Percentiles rank a stretch among this genome's conserved stretches.
Conservation (phyloP, 768 basidiomycete species). For the Tephrocybe rancida region DNA sequence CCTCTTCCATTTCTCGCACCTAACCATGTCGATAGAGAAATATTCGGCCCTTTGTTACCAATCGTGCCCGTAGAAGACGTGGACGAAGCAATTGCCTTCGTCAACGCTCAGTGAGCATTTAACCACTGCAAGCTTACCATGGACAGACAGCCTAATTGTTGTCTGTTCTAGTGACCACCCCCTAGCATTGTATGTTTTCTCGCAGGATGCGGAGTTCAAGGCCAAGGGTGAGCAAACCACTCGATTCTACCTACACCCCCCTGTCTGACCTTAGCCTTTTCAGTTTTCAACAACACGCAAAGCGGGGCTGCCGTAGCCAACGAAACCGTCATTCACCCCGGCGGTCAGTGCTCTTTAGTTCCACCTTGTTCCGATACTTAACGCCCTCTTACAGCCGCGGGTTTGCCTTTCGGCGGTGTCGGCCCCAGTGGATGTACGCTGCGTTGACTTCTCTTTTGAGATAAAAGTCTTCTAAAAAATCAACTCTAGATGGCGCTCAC, state of each 20-base stretch:
- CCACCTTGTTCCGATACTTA: background rate
- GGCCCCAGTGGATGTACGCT: conserved; percentile 59
- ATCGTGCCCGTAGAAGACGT: conserved; percentile 70
- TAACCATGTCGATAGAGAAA: conserved; percentile 52
- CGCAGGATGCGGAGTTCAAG: conserved; percentile 59
- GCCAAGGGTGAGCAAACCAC: conserved; percentile 49
- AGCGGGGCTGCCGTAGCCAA: conserved; percentile 75
- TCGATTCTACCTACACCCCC: background rate
- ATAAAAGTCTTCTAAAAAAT: background rate
- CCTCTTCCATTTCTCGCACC: background rate
- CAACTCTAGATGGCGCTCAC: conserved; percentile 57
- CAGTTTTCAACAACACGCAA: conserved; percentile 70
- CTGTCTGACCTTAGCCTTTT: background rate
- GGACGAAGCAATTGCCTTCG: conserved; percentile 71
- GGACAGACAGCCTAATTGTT: background rate
- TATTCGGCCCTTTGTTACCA: conserved; percentile 84
- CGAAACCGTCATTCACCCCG: conserved; percentile 65
- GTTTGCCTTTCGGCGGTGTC: conserved; percentile 30
- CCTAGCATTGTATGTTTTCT: conserved; percentile 78
- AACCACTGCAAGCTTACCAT: background rate
- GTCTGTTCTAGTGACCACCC: conserved; percentile 60
- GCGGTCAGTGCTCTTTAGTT: conserved; percentile 38
- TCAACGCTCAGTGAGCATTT: conserved; percentile 53
- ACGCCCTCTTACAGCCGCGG: conserved; percentile 17
- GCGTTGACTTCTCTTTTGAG: conserved; percentile 2